These are phyloP conservation scores for Curvularia lunata DNA, from an alignment of 2,329 filamentous ascomycete species.

Conservation along the genomic window DNA sequence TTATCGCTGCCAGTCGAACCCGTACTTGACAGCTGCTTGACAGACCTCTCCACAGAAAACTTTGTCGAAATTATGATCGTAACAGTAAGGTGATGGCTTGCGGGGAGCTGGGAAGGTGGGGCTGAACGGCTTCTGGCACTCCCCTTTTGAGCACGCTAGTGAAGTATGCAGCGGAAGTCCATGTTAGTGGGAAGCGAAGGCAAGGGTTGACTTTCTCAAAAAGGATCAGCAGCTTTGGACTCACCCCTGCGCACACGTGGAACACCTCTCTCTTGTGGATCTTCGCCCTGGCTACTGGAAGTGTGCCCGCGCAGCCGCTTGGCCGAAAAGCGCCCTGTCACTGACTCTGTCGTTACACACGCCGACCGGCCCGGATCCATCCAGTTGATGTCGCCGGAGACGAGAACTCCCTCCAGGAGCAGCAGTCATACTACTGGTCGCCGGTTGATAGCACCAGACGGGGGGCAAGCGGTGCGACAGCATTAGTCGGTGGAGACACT, in stretches of 20 bases:
- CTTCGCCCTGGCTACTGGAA: slow-evolving; percentile 33
- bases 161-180: slow-evolving; percentile 45
- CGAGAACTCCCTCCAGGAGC: slow-evolving; percentile 6
- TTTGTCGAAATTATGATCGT: slow-evolving; percentile 39
- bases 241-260: slow-evolving; percentile 49
- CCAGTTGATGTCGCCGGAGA: slow-evolving; percentile 14
- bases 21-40: slow-evolving; percentile 25
- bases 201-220: slow-evolving; percentile 34
- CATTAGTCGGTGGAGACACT: slow-evolving; percentile 35
- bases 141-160: slow-evolving; percentile 40
- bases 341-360: slow-evolving; percentile 14
- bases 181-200: slow-evolving; percentile 47
- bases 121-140: slow-evolving; percentile 35
- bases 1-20: slow-evolving; percentile 19
- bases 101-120: slow-evolving; percentile 49
- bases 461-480: slow-evolving; percentile 31
- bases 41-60: slow-evolving; percentile 39
- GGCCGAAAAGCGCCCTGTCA: slow-evolving; percentile 22
- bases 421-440: slow-evolving; percentile 16
- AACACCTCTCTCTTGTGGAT: slow-evolving; percentile 29
- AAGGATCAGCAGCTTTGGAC: slow-evolving; percentile 37
- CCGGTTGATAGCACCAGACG: slow-evolving; percentile 22
- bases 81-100: slow-evolving; percentile 44
- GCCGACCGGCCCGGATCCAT: slow-evolving; percentile 15
- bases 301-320: slow-evolving; percentile 28